Percentiles rank a stretch among this genome's conserved stretches.
Evolutionary conservation across 345 rosid genomes (phyloP).

Genomic region (Trapa incisa): DNA sequence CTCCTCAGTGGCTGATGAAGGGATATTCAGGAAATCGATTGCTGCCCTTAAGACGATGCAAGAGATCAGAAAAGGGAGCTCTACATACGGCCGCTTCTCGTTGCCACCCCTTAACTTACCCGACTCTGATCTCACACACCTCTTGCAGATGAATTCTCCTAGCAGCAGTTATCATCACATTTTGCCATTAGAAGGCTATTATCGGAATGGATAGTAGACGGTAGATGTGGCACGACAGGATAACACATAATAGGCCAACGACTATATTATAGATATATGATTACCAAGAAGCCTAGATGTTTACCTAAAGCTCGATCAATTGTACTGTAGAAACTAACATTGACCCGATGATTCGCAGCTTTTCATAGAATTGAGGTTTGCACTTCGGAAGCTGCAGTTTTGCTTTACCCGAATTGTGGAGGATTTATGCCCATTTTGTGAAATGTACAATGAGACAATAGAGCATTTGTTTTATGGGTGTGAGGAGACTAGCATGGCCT

Average conservation of each 20-base stretch:
- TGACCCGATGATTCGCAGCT: too few relatives aligned
- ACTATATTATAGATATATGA: too few relatives aligned
- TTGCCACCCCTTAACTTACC: slow-evolving; percentile 65
- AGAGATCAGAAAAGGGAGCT: slow-evolving; percentile 73
- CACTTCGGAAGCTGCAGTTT: too few relatives aligned
- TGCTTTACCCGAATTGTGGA: too few relatives aligned
- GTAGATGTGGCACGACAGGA: not conserved
- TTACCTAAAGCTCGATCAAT: too few relatives aligned
- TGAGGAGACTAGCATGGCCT: too few relatives aligned
- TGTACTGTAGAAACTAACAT: too few relatives aligned
- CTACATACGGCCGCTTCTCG: slow-evolving; percentile 54
- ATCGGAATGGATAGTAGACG: not conserved
- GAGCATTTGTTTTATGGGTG: too few relatives aligned
- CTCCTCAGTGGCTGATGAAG: slow-evolving; percentile 30
- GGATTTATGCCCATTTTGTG: too few relatives aligned
- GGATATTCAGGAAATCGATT: slow-evolving; percentile 61
- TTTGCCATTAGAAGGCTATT: not conserved
- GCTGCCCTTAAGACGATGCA: slow-evolving; percentile 64
- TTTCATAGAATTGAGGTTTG: too few relatives aligned
- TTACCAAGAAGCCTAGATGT: too few relatives aligned
- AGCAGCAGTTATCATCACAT: slow-evolving; percentile 8
- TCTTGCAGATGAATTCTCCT: slow-evolving; percentile 35
- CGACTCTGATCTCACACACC: slow-evolving; percentile 36
- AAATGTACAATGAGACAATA: too few relatives aligned
- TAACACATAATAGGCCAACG: not conserved